Base-by-base conservation (phyloP, 768 basidiomycete species). In the Cystofilobasidium ferigula region DNA sequence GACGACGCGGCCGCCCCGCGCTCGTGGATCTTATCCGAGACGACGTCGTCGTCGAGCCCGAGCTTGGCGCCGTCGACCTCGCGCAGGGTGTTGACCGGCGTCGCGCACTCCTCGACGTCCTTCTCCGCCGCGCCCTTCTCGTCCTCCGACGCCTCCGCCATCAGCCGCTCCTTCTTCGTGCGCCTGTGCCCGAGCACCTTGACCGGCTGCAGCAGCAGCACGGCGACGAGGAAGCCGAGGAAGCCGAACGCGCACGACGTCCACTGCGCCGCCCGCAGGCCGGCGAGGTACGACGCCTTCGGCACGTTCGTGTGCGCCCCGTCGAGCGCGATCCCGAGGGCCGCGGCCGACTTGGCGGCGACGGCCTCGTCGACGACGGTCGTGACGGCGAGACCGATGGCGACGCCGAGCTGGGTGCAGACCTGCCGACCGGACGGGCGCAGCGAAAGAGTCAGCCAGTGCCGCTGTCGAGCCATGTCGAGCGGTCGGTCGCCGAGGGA, bases 321-420 rank as follows among this genome's bases (percentile, higher is more conserved):
- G 13, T 22, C 38, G n/a, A n/a, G 30, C 6, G 38, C 43, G 20
- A 63, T 40, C 14, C 53, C 62, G 24, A 26, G 48, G 2, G 53
- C 28, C 13, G n/a, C 32, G 5, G 35, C 24, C 14, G 30, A 4
- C 30, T 63, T 53, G 14, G 62, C 36, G 6, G 70, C 67, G 26
- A 59, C 67, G 61, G 40, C 26, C 14, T 58, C 45, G 20, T 59
- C 63, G 32, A 47, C 63, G 20, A 53, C 69, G 2, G 43, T 53
- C 6, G 64, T 36, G 32, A 58, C 51, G 20, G 51, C 38, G 13
- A 57, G 63, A 22, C 64, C 64, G 35, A 65, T 36, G 1, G 64
- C 32, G 10, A 65, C 64, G 12, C 58, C 45, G 43, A 65, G 48
- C 35, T 65, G 48, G 8, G 43, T 26, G n/a, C 8, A 28, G 30